phyloP scores from a whole-genome alignment of 2,329 filamentous ascomycete genomes.

The Exophiala oligosperma region DNA sequence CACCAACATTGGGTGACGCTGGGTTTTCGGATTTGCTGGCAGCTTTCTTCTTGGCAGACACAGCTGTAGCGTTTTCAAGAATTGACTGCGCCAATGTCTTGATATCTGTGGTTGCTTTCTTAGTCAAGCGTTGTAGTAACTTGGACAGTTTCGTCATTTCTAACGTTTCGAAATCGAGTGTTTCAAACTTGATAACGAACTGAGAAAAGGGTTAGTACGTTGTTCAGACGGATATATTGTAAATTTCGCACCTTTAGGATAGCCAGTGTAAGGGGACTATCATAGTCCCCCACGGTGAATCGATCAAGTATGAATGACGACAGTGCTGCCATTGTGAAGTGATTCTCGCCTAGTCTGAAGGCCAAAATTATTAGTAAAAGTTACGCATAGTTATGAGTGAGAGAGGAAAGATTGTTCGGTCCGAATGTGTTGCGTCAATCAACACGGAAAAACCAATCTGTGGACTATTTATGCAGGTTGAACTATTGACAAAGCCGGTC shows the following conservation, averaged over 20 bases:
- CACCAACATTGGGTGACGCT: constrained; percentile 28
- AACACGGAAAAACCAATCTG: constrained; percentile 15
- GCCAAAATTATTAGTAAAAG: constrained; percentile 32
- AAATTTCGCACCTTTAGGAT: constrained; percentile 45
- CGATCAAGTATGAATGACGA: constrained; percentile 52
- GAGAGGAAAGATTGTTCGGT: not conserved
- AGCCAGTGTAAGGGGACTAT: constrained; percentile 44
- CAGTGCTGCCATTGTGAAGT: constrained; percentile 46
- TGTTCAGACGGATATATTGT: not conserved
- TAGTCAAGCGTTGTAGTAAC: constrained; percentile 57
- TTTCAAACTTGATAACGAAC: constrained; percentile 57
- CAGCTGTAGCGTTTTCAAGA: constrained; percentile 48
- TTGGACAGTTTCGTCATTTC: constrained; percentile 62
- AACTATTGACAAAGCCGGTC: constrained; percentile 17
- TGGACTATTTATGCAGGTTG: constrained; percentile 22
- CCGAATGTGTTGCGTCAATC: not conserved
- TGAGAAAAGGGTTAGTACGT: constrained; percentile 35
- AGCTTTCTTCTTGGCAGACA: constrained; percentile 44
- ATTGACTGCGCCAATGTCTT: constrained; percentile 58
- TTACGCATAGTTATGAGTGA: constrained; percentile 8
- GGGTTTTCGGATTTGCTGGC: constrained; percentile 40
- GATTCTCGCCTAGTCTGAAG: constrained; percentile 51
- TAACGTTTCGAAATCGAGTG: constrained; percentile 58
- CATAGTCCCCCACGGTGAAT: constrained; percentile 48
- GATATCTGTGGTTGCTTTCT: constrained; percentile 58